phyloP scores from a whole-genome alignment of 2,329 filamentous ascomycete genomes.

The Botryosphaeria dothidea region DNA sequence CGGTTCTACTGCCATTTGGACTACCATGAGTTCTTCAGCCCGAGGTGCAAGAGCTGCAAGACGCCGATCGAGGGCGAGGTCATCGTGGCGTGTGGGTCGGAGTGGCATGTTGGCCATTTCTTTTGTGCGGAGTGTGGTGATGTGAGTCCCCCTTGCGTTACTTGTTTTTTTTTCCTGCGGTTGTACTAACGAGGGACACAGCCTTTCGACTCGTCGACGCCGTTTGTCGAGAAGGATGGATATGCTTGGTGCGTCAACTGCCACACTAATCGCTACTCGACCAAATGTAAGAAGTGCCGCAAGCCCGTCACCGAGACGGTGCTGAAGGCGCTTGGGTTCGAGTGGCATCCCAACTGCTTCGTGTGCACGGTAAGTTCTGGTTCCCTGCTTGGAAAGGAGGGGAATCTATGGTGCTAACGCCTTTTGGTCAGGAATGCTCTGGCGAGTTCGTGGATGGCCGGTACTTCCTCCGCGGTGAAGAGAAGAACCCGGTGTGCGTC shows the following conservation, averaged over 20 bases:
- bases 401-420: not conserved
- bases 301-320: constrained; percentile 86
- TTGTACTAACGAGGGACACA: constrained; percentile 26
- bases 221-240: constrained; percentile 96
- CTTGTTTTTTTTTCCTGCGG: not conserved
- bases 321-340: constrained; percentile 80
- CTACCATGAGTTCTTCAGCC: constrained; percentile 92
- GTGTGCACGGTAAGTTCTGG: constrained; percentile 61
- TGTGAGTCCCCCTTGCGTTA: constrained; percentile 34
- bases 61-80: constrained; percentile 96
- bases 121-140: constrained; percentile 99
- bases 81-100: constrained; percentile 86
- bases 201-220: constrained; percentile 63
- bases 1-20: constrained; percentile 98
- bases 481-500: constrained; percentile 62
- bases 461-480: constrained; percentile 63
- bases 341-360: constrained; percentile 95
- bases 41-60: constrained; percentile 91
- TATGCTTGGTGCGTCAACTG: constrained; percentile 96
- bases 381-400: not conserved
- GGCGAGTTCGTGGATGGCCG: constrained; percentile 62
- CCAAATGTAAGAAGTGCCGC: constrained; percentile 84
- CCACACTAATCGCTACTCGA: constrained; percentile 86
- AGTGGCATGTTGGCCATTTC: constrained; percentile 97
- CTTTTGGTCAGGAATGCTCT: constrained; percentile 55